Percentiles rank a stretch among this genome's conserved stretches.
Conservation (phyloP, 83 land plant species). For the Isoetes engelmannii region DNA sequence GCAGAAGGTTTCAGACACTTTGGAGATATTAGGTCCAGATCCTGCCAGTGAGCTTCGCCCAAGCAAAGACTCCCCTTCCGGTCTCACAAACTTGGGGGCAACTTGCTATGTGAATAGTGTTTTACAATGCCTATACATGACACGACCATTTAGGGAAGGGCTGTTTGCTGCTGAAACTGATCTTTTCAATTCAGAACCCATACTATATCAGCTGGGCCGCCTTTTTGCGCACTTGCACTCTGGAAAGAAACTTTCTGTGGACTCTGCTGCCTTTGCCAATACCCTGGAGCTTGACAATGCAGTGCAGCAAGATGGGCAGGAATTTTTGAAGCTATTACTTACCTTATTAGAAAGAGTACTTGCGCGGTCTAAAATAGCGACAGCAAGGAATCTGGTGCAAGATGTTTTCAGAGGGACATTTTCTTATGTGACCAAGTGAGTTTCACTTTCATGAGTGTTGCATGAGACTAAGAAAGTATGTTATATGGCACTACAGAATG, state of each 20-base stretch:
- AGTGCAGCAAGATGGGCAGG: constrained; percentile 95
- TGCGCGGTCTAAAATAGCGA: constrained; percentile 48
- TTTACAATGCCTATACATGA: constrained; percentile 90
- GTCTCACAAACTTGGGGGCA: constrained; percentile 93
- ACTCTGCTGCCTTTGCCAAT: constrained; percentile 84
- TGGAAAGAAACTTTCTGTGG: constrained; percentile 68
- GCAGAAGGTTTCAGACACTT: constrained; percentile 71
- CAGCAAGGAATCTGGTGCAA: constrained; percentile 67
- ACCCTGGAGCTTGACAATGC: constrained; percentile 91
- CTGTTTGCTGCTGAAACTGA: constrained; percentile 74
- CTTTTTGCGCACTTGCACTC: constrained; percentile 86
- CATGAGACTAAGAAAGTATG: too few species aligned
- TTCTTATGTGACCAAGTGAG: constrained; percentile 88
- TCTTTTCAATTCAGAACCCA: constrained; percentile 56
- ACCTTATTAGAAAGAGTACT: constrained; percentile 81
- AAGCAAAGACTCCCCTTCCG: constrained; percentile 61
- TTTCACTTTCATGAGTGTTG: background rate
- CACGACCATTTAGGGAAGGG: constrained; percentile 50
- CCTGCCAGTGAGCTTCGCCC: constrained; percentile 57
- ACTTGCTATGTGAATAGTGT: constrained; percentile 99
- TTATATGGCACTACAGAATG: too few species aligned
- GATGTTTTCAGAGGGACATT: constrained; percentile 90
- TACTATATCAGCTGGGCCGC: constrained; percentile 67
- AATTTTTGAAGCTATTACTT: constrained; percentile 80
- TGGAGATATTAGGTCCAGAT: constrained; percentile 65